These are phyloP conservation scores for Schizonepeta tenuifolia DNA, from an alignment of 257 asterid species.

Conservation along the genomic window DNA sequence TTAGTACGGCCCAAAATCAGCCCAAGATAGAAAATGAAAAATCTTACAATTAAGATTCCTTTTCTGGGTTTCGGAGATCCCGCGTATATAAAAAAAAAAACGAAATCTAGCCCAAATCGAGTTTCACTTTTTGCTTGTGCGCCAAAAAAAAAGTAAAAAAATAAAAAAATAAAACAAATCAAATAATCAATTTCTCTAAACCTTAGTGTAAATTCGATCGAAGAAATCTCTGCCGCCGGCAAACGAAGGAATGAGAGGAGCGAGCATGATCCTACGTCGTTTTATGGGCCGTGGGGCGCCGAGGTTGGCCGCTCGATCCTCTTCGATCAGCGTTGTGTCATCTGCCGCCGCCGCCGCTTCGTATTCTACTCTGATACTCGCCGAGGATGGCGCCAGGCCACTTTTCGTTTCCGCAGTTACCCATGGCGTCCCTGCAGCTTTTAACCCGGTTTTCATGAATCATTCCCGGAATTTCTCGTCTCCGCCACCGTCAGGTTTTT, in stretches of 20 bases:
- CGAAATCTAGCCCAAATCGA: background rate
- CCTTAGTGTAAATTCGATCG: slow-evolving; percentile 15
- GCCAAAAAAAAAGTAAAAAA: too few relatives aligned
- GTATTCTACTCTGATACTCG: slow-evolving; percentile 52
- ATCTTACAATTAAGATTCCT: too few relatives aligned
- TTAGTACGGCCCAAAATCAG: background rate
- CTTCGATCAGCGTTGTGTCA: slow-evolving; percentile 55
- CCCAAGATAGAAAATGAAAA: background rate
- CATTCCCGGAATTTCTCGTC: slow-evolving; percentile 64
- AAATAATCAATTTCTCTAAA: background rate
- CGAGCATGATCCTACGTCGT: slow-evolving; percentile 55
- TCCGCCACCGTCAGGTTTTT: slow-evolving; percentile 64
- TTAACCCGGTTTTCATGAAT: slow-evolving; percentile 35
- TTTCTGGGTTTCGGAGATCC: too few relatives aligned
- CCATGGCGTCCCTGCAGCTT: slow-evolving; percentile 27
- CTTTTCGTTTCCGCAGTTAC: slow-evolving; percentile 44
- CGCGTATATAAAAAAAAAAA: too few relatives aligned
- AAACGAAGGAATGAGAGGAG: slow-evolving; percentile 50
- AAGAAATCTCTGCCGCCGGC: slow-evolving; percentile 10
- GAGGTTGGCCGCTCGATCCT: slow-evolving; percentile 41
- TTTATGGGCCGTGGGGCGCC: slow-evolving; percentile 42
- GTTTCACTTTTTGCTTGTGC: background rate
- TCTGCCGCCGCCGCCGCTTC: slow-evolving; percentile 77
- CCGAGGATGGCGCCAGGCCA: slow-evolving; percentile 48
- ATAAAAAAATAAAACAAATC: background rate